Evolutionary conservation across 805 yeast genomes (phyloP).

Genomic region (Cyberlindnera sargentensis): DNA sequence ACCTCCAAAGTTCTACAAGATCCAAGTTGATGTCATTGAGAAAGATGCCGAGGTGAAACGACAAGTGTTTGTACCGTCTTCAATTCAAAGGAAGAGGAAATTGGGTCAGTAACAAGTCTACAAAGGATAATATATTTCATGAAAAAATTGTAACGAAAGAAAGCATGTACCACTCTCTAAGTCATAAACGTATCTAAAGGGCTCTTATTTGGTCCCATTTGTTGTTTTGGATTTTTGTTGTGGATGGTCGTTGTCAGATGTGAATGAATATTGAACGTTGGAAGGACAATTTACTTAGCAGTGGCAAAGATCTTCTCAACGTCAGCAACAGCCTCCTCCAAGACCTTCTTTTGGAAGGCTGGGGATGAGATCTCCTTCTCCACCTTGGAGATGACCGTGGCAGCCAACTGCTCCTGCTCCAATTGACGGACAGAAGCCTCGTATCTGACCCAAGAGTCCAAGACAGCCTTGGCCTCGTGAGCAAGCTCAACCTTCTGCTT

Average conservation of each 20-base stretch:
- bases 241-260: background rate
- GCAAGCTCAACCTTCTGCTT: conserved; percentile 88
- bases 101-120: background rate
- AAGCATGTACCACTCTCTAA: background rate
- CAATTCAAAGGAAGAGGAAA: conserved; percentile 2
- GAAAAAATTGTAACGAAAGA: conserved; percentile 1
- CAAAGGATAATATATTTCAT: background rate
- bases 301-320: conserved; percentile 75
- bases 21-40: conserved; percentile 3
- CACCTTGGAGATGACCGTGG: conserved; percentile 82
- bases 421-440: conserved; percentile 94
- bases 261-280: background rate
- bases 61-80: conserved; percentile 5
- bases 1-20: conserved; percentile 17
- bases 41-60: conserved; percentile 1
- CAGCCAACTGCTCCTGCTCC: conserved; percentile 89
- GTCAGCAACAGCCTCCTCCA: conserved; percentile 87
- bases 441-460: conserved; percentile 98
- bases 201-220: background rate
- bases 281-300: conserved; percentile 15
- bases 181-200: conserved; percentile 9
- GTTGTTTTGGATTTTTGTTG: background rate
- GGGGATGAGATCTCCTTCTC: conserved; percentile 77
- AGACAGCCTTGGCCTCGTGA: conserved; percentile 84
- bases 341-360: conserved; percentile 88